Conservation (phyloP, 768 basidiomycete genomes). For the Lactarius akahatsu region DNA sequence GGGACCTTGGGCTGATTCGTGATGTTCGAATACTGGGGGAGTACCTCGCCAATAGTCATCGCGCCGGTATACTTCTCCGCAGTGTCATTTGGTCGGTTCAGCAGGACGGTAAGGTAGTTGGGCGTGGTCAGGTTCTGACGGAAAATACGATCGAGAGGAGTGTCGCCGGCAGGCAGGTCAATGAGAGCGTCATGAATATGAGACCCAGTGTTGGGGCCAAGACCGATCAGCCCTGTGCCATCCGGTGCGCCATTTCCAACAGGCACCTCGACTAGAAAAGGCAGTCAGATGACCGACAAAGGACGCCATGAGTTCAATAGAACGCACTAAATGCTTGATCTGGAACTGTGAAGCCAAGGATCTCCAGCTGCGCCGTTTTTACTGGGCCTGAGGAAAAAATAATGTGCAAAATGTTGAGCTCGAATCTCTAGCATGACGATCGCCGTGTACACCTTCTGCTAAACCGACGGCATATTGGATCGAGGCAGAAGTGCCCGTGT, state of each 20-base stretch:
- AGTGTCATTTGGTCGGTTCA: conserved; percentile 59
- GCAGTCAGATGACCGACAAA: neutral
- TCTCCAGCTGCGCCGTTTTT: conserved; percentile 43
- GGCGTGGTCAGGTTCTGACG: conserved; percentile 51
- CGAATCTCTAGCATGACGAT: no score
- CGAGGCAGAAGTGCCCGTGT: conserved; percentile 40
- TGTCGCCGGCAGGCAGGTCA: conserved; percentile 42
- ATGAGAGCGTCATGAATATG: conserved; percentile 40
- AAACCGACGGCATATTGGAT: conserved; percentile 57
- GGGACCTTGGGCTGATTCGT: conserved; percentile 50
- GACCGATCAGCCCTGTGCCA: conserved; percentile 48
- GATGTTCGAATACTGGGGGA: conserved; percentile 50
- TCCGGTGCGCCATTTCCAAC: conserved; percentile 34
- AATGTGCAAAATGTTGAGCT: neutral
- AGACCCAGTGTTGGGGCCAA: conserved; percentile 60
- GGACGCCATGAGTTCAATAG: neutral
- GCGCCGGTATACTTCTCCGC: conserved; percentile 52
- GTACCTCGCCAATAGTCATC: conserved; percentile 60
- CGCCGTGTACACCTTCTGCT: conserved; percentile 32
- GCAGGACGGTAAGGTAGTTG: conserved; percentile 61
- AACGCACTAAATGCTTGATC: conserved; percentile 50
- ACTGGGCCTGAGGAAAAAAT: conserved; percentile 40
- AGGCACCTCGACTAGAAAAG: conserved; percentile 41
- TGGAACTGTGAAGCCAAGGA: conserved; percentile 45
- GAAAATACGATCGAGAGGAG: conserved; percentile 68